These are phyloP conservation scores for Hypoxylon sp. DNA, from an alignment of 2,329 filamentous ascomycete species.

Conservation along the genomic window DNA sequence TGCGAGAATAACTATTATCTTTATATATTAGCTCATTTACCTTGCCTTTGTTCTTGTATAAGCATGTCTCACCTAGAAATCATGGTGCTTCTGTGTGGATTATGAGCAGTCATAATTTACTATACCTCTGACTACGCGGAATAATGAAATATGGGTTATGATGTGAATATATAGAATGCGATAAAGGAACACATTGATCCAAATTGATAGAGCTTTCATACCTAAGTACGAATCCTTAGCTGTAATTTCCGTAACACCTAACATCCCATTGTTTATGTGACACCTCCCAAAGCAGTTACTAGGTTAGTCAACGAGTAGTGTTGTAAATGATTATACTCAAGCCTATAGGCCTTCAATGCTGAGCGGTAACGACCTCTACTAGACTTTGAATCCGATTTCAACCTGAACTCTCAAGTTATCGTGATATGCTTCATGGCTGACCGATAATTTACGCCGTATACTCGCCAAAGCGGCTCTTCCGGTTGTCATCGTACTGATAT, in stretches of 20 bases:
- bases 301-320: no score
- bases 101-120: neutral
- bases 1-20: neutral
- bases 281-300: no score
- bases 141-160: neutral
- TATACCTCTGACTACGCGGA: no score
- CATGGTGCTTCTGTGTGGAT: neutral
- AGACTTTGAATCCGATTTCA: neutral
- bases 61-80: neutral
- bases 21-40: neutral
- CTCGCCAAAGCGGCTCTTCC: neutral
- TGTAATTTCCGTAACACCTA: no score
- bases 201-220: neutral
- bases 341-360: neutral
- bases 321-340: no score
- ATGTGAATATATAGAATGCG: neutral
- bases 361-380: neutral
- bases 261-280: no score
- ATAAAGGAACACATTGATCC: neutral
- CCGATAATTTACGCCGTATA: neutral
- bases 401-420: neutral
- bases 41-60: neutral
- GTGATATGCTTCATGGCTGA: neutral
- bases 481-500: neutral
- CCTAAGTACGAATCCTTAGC: no score